These are phyloP conservation scores for Diaporthe australafricana DNA, from an alignment of 2,329 filamentous ascomycete species.

Conservation along the genomic window DNA sequence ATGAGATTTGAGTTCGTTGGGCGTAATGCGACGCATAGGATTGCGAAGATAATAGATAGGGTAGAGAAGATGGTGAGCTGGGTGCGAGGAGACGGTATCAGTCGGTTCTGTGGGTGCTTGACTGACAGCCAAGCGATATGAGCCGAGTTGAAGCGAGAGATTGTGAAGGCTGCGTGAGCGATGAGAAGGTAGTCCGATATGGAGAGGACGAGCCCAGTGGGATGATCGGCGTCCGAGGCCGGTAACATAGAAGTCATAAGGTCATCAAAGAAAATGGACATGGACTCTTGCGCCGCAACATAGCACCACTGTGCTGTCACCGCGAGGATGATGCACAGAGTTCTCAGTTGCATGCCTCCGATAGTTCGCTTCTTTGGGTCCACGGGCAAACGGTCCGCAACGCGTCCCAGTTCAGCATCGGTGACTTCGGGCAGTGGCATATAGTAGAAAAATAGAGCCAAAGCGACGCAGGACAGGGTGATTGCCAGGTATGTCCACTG, in stretches of 20 bases:
- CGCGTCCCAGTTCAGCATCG: constrained; percentile 64
- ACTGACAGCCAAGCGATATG: constrained; percentile 70
- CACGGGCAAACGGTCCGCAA: constrained; percentile 60
- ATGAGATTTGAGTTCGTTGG: constrained; percentile 60
- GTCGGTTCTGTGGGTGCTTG: constrained; percentile 54
- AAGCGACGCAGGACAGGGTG: constrained; percentile 76
- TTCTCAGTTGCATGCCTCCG: constrained; percentile 65
- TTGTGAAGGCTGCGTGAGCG: constrained; percentile 78
- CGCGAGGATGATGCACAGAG: constrained; percentile 73
- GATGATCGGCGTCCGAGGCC: constrained; percentile 45
- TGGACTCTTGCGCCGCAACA: constrained; percentile 77
- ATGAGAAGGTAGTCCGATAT: constrained; percentile 76
- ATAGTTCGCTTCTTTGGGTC: constrained; percentile 61
- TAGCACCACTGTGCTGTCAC: constrained; percentile 84
- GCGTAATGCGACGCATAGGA: constrained; percentile 59
- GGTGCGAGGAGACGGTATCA: constrained; percentile 73
- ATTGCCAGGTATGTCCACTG: constrained; percentile 91
- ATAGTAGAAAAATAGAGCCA: constrained; percentile 78
- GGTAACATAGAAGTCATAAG: constrained; percentile 58
- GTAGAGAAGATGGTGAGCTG: constrained; percentile 73
- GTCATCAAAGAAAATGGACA: constrained; percentile 70
- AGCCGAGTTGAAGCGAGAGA: constrained; percentile 78
- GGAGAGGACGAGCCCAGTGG: constrained; percentile 62
- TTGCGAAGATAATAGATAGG: constrained; percentile 68
- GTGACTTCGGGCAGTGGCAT: constrained; percentile 73